Evolutionary conservation across 768 basidiomycete species (phyloP).

Genomic region (Lactarius hatsudake): DNA sequence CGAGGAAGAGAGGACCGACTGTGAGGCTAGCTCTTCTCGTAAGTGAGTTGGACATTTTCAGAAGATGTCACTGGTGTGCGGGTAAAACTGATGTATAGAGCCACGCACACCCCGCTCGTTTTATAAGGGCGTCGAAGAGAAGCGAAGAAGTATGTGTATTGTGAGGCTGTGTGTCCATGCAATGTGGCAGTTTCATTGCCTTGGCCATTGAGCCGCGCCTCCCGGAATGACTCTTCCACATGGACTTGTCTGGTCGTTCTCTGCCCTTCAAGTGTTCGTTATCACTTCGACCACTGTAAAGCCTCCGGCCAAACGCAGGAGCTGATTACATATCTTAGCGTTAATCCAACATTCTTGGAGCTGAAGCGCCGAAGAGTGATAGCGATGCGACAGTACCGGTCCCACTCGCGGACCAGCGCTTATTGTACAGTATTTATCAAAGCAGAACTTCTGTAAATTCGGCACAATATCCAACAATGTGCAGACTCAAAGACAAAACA

Average conservation of each 20-base stretch:
- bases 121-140: background rate
- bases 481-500: background rate
- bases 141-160: background rate
- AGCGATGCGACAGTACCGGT: too few relatives aligned
- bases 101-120: background rate
- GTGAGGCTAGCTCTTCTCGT: constrained; percentile 59
- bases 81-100: background rate
- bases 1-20: constrained; percentile 72
- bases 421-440: too few relatives aligned
- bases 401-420: too few relatives aligned
- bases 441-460: too few relatives aligned
- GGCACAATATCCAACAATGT: too few relatives aligned
- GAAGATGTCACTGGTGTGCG: background rate
- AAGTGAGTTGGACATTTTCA: constrained; percentile 46
- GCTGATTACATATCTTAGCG: too few relatives aligned
- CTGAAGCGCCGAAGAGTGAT: too few relatives aligned
- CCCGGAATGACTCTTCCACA: background rate
- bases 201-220: background rate
- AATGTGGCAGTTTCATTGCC: background rate
- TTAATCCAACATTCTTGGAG: too few relatives aligned
- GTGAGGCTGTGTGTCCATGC: background rate
- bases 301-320: too few relatives aligned
- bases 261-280: too few relatives aligned
- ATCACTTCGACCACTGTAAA: too few relatives aligned
- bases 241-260: too few relatives aligned